Evolutionary conservation across 2,329 filamentous ascomycete species (phyloP), one percentile per base, ranked within the genome.

Genomic region (Penicillium sp.): DNA sequence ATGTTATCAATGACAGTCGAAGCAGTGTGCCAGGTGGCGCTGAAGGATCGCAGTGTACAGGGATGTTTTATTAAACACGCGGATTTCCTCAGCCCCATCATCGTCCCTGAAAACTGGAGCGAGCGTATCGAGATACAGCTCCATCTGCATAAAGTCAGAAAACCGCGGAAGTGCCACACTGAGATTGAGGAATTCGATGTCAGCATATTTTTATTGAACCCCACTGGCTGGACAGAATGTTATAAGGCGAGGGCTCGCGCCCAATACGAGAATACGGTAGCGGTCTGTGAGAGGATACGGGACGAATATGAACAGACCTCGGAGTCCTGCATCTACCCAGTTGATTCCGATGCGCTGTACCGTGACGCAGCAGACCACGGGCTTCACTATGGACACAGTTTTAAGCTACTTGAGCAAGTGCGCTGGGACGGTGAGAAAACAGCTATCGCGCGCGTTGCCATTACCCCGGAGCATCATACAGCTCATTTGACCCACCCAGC

Each of bases 401-500:
- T 78, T 76, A 64, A 69, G 57, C 61, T 74, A 2, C 58, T 75
- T 23, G 63, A 73, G 46, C 67, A 75, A 26, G 68, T 77, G 41
- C 60, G 56, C 29, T 77, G 72, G 71, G 71, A 77, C 44, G 55
- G 60, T 5, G 17, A 58, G n/a, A 8, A 23, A 3, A 58, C 26
- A 4, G 35, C 44, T 31, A 7, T 55, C 11, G 55, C 41, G 9
- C 19, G 55, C 29, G 49, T 58, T 7, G 21, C 50, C 50, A 56
- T 58, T 15, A 31, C 47, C 15, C 5, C 38, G 23, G 62, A 13
- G 70, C 69, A 41, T 21, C 19, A 51, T 21, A 62, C 55, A 8
- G 35, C 61, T 5, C 13, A n/a, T n/a, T 23, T 76, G 7, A 70
- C 79, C 15, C 78, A 81, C 57, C 78, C 78, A 1, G 73, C 74